Percentiles rank a stretch among this genome's conserved stretches.
phyloP scores from a whole-genome alignment of 495 filamentous ascomycete species.

The Neurospora sp. region DNA sequence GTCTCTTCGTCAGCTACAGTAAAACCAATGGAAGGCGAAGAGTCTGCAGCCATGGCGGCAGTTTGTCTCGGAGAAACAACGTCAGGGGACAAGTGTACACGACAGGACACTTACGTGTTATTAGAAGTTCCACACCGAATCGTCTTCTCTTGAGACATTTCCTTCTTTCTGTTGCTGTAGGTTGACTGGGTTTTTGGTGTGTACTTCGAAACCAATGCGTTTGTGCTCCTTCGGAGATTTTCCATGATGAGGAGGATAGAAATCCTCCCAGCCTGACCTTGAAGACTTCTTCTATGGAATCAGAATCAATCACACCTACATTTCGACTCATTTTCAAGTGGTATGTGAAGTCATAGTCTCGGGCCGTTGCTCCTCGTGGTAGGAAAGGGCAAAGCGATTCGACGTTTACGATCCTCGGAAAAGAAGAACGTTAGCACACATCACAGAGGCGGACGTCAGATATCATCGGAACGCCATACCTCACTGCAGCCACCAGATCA shows the following conservation, averaged over 20 bases:
- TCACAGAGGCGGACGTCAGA: neutral
- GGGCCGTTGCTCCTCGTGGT: neutral
- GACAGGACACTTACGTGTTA: neutral
- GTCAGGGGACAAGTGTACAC: neutral
- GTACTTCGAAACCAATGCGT: neutral
- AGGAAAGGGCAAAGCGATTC: neutral
- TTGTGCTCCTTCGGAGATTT: neutral
- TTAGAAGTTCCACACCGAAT: neutral
- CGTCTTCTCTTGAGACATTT: neutral
- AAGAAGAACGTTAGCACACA: neutral
- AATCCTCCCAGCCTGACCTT: neutral
- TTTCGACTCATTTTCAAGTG: neutral
- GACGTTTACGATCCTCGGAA: neutral
- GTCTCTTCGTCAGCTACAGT: neutral
- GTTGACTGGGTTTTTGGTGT: neutral
- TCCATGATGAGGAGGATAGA: neutral
- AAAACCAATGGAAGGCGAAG: neutral
- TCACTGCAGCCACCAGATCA: neutral
- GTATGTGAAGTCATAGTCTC: neutral
- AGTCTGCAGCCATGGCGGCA: neutral
- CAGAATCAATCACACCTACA: conserved; percentile 2
- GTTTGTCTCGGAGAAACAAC: conserved; percentile 1
- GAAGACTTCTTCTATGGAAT: neutral
- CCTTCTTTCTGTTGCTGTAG: neutral
- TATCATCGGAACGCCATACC: neutral